Evolutionary conservation across 1,284 basidiomycete genomes (phyloP), one percentile per base, ranked within the genome.

Genomic region (Pseudozyma tsukubaensis): DNA sequence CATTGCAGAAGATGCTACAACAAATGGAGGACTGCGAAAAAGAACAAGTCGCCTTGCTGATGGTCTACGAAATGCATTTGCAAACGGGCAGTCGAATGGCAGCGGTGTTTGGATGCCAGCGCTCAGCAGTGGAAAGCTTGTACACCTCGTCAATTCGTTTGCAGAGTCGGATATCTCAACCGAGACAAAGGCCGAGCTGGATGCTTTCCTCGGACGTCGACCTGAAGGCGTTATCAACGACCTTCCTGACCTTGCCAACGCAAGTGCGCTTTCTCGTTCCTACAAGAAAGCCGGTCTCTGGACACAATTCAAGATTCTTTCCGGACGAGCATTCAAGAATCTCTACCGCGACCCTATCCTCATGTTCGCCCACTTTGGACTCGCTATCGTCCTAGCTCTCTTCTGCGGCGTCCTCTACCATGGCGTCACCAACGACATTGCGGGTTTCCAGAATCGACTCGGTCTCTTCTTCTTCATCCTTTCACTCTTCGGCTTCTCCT

Each of bases 311-410:
- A 89, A 89, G 82, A 94, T 98, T 67, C 85, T 99, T 77, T 95
- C 93, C 79, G 94, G 94, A 21, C 86, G 96, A 62, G 94, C 95
- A n/a, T 99, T 98, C 88, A 98, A 98, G 89, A 98, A 98, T 83
- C 85, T 98, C 64, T 84, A 81, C 67, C 89, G 96, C 39, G 94
- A 99, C 82, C 95, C 96, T 0, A 91, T 94, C 61, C 86, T 98
- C 58, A 89, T 99, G 87, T 88, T 90, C 11, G 91, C 94, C 4
- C 96, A 99, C 86, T 99, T 98, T 85, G 83, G 90, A 32, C 91
- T 93, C 14, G 91, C 94, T 1, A 89, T 98, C 75, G 88, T 88
- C 6, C 88, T 97, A 49, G 96, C 94, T 92, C 55, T 93, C 54
- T 88, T 94, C 55, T 93, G 92, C 81, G 92, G 92, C 13, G 86